Conservation (phyloP, 345 rosid species). For the Draba incana region DNA sequence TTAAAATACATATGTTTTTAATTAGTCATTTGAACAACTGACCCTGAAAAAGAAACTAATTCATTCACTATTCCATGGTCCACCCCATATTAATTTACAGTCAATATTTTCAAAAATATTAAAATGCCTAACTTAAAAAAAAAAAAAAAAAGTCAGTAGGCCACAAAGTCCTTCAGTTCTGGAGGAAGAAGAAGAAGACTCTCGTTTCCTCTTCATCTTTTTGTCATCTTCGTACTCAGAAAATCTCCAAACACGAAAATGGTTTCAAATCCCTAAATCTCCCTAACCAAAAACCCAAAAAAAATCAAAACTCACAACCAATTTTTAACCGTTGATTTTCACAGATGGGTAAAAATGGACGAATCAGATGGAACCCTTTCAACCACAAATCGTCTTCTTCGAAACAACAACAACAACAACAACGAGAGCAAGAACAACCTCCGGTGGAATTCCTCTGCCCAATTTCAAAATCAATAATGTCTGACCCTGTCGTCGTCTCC, state of each 20-base stretch:
- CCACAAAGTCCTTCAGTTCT: slow-evolving; percentile 37
- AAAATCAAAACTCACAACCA: neutral
- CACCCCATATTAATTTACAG: slow-evolving; percentile 9
- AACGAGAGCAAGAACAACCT: slow-evolving; percentile 36
- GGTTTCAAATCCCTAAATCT: slow-evolving; percentile 26
- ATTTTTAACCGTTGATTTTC: slow-evolving; percentile 11
- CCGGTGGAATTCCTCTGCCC: slow-evolving; percentile 78
- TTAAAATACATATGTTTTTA: neutral
- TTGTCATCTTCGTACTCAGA: neutral
- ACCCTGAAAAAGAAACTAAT: slow-evolving; percentile 17
- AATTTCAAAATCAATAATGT: slow-evolving; percentile 64
- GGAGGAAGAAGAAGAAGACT: slow-evolving; percentile 38
- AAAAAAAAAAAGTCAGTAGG: slow-evolving; percentile 13
- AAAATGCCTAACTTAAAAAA: slow-evolving; percentile 1
- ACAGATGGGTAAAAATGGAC: slow-evolving; percentile 68
- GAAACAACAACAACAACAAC: neutral
- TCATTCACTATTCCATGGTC: neutral
- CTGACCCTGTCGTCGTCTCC: slow-evolving; percentile 81
- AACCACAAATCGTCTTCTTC: slow-evolving; percentile 43
- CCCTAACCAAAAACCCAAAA: neutral
- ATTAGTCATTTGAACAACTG: slow-evolving; percentile 20
- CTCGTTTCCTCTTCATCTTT: neutral
- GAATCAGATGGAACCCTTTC: slow-evolving; percentile 70
- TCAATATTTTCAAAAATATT: slow-evolving; percentile 23
- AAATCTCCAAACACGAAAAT: slow-evolving; percentile 3